phyloP scores from a whole-genome alignment of 768 basidiomycete species.

The Lepiota brunneoincarnata region DNA sequence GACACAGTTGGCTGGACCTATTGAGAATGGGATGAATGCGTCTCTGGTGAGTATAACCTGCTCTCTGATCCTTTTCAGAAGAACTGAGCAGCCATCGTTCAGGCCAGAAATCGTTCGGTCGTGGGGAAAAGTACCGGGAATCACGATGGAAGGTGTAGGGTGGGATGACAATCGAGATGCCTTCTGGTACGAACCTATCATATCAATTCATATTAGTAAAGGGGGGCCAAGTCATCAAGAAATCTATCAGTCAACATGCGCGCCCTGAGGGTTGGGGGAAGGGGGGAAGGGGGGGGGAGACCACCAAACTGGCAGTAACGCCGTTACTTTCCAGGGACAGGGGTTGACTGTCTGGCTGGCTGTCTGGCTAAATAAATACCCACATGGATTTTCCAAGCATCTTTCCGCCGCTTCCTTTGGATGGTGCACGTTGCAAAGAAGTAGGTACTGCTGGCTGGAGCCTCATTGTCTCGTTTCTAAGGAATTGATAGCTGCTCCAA shows the following conservation, averaged over 20 bases:
- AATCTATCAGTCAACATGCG: background rate
- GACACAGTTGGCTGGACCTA: slow-evolving; percentile 50
- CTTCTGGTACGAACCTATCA: slow-evolving; percentile 35
- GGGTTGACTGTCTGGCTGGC: background rate
- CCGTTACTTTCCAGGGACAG: no score
- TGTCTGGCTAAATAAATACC: background rate
- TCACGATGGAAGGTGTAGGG: slow-evolving; percentile 35
- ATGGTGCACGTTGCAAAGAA: slow-evolving; percentile 29
- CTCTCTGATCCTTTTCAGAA: background rate
- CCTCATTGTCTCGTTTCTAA: slow-evolving; percentile 35
- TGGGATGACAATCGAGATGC: slow-evolving; percentile 32
- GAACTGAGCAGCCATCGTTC: slow-evolving; percentile 31
- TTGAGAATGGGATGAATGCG: slow-evolving; percentile 32
- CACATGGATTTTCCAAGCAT: slow-evolving; percentile 18
- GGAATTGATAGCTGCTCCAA: background rate
- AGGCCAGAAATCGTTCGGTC: slow-evolving; percentile 32
- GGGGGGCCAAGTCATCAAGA: background rate
- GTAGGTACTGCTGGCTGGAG: slow-evolving; percentile 33
- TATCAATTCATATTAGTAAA: no score
- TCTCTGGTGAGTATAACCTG: slow-evolving; percentile 14
- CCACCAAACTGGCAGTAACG: no score
- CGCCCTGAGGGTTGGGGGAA: background rate
- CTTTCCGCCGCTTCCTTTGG: slow-evolving; percentile 28
- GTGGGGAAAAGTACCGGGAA: slow-evolving; percentile 34
- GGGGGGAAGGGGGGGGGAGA: no score